Evolutionary conservation across 1,139 yeast genomes (phyloP).

Genomic region (Blastobotrys proliferans): DNA sequence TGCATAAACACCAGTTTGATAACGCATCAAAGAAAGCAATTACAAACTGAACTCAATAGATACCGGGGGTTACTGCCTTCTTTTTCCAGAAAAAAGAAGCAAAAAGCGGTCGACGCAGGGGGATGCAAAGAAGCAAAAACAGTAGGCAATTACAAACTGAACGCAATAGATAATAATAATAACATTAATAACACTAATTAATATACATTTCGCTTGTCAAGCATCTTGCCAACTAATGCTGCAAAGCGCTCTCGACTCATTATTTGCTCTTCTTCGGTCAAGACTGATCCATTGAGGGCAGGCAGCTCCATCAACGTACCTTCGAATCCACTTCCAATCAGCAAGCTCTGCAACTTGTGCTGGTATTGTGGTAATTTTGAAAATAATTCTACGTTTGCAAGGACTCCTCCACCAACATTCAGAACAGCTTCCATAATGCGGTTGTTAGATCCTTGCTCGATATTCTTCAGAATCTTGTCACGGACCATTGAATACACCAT

Average conservation of each 20-base stretch:
- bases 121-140: background rate
- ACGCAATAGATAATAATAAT: background rate
- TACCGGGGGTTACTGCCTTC: too few species aligned
- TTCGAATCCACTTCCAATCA: conserved; percentile 21
- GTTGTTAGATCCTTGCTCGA: conserved; percentile 23
- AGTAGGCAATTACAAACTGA: background rate
- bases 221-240: conserved; percentile 13
- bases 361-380: conserved; percentile 18
- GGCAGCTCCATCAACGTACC: conserved; percentile 13
- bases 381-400: conserved; percentile 22
- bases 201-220: conserved; percentile 7
- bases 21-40: conserved; percentile 1
- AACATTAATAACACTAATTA: background rate
- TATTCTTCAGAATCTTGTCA: conserved; percentile 20
- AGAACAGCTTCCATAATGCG: conserved; percentile 21
- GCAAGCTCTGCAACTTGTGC: conserved; percentile 17
- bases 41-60: background rate
- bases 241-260: conserved; percentile 12
- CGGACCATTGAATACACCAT: conserved; percentile 27
- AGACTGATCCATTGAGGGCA: conserved; percentile 1
- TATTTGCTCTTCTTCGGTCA: conserved; percentile 5
- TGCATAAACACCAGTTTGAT: conserved; percentile 61
- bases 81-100: too few species aligned
- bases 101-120: too few species aligned
- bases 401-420: conserved; percentile 20